Base-by-base conservation (phyloP, 345 rosid genomes). In the Theobroma cacao region DNA sequence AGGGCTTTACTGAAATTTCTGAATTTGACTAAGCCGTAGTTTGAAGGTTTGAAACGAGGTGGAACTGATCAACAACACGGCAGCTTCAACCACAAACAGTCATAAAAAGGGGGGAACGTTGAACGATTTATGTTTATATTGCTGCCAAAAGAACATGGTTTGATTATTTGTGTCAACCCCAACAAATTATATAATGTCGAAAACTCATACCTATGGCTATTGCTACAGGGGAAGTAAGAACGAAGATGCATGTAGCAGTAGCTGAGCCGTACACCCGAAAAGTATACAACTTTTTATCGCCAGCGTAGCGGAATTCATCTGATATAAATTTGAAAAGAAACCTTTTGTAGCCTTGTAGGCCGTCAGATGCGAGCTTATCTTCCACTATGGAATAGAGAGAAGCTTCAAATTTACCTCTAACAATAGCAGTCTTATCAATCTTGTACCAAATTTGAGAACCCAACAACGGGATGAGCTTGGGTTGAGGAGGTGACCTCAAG, bases 1-100 rank as follows among this genome's bases (percentile, higher is more conserved):
- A 3, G 67, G 34, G 26, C 26, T 58, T 65, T 53, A 45, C 17
- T 36, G 6, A 40, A 52, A 71, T 63, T 30, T 33, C 36, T 50
- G 50, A 30, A 30, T 76, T 81, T 72, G 80, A 77, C 84, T 59
- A 5, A 31, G 53, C 58, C 47, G 14, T 41, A 14, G 52, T 77
- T 81, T 81, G 75, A 58, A 73, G 31, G 28, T 34, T 61, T 65
- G 84, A 77, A 74, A 67, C 38, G 59, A 72, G 41, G 47, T 45
- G 75, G 75, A 81, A 81, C 76, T 34, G 71, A 77, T 81, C 78
- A 81, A 81, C 71, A 12, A 77, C 84, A 66, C 81, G 80, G 78
- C 31, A 33, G 45, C 61, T 33, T 71, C 61, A 52, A 36, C 14
- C 13, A 11, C 28, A 0, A 47, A 45, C 55, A 5, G 28, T 50